A percentile compares a stretch with the other conserved stretches of the same genome.
phyloP scores from a whole-genome alignment of 1,284 basidiomycete genomes.

The Sporisorium reilianum region DNA sequence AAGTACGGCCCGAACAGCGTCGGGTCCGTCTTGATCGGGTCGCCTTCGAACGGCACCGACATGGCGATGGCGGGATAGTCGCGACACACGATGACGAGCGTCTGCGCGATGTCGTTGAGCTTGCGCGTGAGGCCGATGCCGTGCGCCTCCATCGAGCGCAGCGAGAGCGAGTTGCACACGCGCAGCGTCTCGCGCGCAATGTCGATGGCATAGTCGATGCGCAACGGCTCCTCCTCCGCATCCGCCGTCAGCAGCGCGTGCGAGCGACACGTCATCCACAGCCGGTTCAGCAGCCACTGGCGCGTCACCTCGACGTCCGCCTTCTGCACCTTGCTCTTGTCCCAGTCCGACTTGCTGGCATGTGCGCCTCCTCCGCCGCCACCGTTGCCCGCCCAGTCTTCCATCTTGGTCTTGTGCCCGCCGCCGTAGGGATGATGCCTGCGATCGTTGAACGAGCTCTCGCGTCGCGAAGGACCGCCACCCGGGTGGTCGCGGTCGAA shows the following conservation, averaged over 20 bases:
- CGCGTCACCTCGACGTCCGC: constrained; percentile 61
- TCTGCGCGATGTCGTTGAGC: constrained; percentile 60
- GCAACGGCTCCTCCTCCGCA: constrained; percentile 34
- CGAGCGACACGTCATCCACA: constrained; percentile 56
- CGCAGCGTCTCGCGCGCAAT: constrained; percentile 56
- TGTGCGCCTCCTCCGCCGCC: background rate
- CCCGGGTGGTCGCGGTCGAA: constrained; percentile 22
- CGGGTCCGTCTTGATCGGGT: constrained; percentile 47
- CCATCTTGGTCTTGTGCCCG: constrained; percentile 13
- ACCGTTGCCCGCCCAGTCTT: constrained; percentile 8
- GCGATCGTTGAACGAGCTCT: constrained; percentile 1
- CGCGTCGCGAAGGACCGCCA: constrained; percentile 13
- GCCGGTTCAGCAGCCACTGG: constrained; percentile 57
- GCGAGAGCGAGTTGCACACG: constrained; percentile 51
- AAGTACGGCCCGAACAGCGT: constrained; percentile 43
- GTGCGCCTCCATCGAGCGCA: constrained; percentile 59
- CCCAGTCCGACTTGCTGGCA: constrained; percentile 32
- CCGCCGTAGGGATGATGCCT: constrained; percentile 31
- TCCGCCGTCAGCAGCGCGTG: constrained; percentile 48
- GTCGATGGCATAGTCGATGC: constrained; percentile 56
- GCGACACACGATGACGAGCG: constrained; percentile 54
- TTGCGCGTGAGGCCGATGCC: constrained; percentile 58
- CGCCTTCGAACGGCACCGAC: constrained; percentile 47
- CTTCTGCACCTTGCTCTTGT: constrained; percentile 51
- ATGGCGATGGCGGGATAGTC: constrained; percentile 52